These are phyloP conservation scores for Backusella tuberculispora DNA, from an alignment of 192 early-diverging fungal species.

Conservation along the genomic window DNA sequence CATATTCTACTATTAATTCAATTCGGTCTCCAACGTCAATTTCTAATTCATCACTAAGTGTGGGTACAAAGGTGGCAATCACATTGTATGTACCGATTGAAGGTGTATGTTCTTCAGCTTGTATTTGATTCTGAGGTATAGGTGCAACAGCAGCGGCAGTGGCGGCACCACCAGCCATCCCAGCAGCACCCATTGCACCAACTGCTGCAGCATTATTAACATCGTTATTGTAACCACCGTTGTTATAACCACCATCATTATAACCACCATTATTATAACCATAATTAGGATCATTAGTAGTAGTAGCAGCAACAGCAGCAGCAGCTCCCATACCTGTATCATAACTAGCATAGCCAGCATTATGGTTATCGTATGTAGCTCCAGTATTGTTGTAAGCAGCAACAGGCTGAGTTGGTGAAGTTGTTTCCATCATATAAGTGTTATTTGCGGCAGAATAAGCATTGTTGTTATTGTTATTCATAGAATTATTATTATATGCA, in stretches of 20 bases:
- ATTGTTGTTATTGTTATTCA: not conserved
- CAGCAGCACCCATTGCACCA: not conserved
- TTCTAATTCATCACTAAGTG: conserved; percentile 61
- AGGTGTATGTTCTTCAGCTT: conserved; percentile 10
- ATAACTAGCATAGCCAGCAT: not conserved
- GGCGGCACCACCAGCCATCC: not conserved
- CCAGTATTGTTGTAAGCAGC: not conserved
- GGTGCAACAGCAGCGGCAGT: not conserved
- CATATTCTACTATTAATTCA: conserved; percentile 55
- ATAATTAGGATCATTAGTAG: not conserved
- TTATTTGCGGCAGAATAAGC: not conserved
- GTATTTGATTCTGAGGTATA: conserved; percentile 26
- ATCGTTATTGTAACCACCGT: not conserved
- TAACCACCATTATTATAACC: not conserved
- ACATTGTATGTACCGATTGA: conserved; percentile 55
- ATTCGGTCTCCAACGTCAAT: conserved; percentile 57
- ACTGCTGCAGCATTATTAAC: not conserved
- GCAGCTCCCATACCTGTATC: not conserved
- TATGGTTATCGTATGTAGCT: not conserved
- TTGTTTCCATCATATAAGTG: conserved; percentile 2
- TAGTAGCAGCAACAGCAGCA: not conserved
- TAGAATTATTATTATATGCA: not conserved
- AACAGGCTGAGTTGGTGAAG: not conserved
- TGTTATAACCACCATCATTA: not conserved
- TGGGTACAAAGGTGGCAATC: conserved; percentile 52